phyloP scores from a whole-genome alignment of 23 red algal species.

The Gracilaria gracilis region DNA sequence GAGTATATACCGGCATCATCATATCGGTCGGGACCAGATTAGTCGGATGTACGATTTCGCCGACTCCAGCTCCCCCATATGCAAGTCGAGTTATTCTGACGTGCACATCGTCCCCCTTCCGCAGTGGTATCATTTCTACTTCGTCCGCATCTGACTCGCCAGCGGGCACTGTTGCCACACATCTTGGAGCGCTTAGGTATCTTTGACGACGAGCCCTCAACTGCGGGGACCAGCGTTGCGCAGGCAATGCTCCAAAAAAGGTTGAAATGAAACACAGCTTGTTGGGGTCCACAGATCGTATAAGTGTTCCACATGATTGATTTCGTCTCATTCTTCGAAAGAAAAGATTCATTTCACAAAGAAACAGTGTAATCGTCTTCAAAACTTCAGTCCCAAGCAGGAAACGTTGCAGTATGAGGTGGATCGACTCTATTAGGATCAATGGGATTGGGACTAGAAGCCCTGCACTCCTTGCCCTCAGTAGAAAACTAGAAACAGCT shows the following conservation, averaged over 20 bases:
- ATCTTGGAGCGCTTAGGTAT: neutral
- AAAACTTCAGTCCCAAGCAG: too few species aligned
- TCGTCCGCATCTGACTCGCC: neutral
- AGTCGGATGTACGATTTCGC: slow-evolving; percentile 23
- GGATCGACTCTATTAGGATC: too few species aligned
- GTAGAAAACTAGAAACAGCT: too few species aligned
- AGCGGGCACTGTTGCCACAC: neutral
- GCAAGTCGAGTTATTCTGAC: slow-evolving; percentile 53
- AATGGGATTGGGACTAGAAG: too few species aligned
- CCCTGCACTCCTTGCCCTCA: too few species aligned
- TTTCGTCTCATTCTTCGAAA: neutral
- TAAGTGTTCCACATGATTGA: neutral
- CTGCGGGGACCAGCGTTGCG: neutral
- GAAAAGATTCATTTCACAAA: neutral
- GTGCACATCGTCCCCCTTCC: slow-evolving; percentile 65
- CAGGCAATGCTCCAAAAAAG: neutral
- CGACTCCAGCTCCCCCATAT: slow-evolving; percentile 64
- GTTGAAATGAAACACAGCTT: slow-evolving; percentile 21
- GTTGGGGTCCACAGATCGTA: neutral
- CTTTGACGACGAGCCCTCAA: neutral
- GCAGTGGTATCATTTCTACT: slow-evolving; percentile 33
- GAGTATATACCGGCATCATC: slow-evolving; percentile 65
- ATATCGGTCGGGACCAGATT: slow-evolving; percentile 22
- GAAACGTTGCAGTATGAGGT: too few species aligned
- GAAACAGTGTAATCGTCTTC: too few species aligned